Percentiles rank a stretch among this genome's conserved stretches.
phyloP scores from a whole-genome alignment of 2,329 filamentous ascomycete genomes.

The Nigrospora sphaerica region DNA sequence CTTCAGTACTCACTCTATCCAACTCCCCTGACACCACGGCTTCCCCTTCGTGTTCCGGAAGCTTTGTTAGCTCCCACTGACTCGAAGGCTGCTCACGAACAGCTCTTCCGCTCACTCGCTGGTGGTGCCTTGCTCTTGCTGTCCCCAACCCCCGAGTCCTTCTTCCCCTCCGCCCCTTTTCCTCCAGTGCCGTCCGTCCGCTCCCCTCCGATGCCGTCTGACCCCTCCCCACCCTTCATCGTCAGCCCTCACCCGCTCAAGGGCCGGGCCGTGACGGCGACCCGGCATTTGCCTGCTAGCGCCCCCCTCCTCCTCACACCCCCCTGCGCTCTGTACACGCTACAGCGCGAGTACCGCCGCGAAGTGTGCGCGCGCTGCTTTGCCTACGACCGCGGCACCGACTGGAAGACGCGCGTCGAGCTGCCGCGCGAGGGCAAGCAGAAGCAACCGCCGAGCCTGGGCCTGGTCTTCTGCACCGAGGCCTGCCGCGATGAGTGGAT shows the following conservation, averaged over 20 bases:
- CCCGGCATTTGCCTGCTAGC: neutral
- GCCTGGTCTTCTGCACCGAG: neutral
- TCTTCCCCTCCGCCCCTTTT: too few relatives aligned
- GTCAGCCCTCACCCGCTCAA: neutral
- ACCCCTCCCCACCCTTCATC: neutral
- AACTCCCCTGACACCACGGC: too few relatives aligned
- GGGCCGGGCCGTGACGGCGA: neutral
- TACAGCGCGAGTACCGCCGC: constrained; percentile 2
- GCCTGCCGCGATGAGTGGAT: neutral
- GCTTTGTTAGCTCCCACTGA: too few relatives aligned
- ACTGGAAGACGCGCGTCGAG: neutral
- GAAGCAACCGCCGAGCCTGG: neutral
- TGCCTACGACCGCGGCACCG: constrained; percentile 1
- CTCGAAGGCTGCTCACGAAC: too few relatives aligned
- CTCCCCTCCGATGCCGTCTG: neutral
- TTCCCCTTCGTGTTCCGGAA: too few relatives aligned
- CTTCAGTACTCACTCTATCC: too few relatives aligned
- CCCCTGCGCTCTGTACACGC: neutral
- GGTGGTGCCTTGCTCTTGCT: too few relatives aligned
- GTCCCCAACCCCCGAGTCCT: too few relatives aligned
- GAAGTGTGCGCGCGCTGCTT: constrained; percentile 2
- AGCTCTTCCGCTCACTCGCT: too few relatives aligned
- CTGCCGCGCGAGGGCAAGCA: constrained; percentile 1
- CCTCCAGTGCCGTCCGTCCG: too few relatives aligned
- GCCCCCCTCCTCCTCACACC: neutral